Percentiles rank a stretch among this genome's conserved stretches.
Evolutionary conservation across 495 filamentous ascomycete species (phyloP).

Genomic region (Sabuloglossum arenarium): DNA sequence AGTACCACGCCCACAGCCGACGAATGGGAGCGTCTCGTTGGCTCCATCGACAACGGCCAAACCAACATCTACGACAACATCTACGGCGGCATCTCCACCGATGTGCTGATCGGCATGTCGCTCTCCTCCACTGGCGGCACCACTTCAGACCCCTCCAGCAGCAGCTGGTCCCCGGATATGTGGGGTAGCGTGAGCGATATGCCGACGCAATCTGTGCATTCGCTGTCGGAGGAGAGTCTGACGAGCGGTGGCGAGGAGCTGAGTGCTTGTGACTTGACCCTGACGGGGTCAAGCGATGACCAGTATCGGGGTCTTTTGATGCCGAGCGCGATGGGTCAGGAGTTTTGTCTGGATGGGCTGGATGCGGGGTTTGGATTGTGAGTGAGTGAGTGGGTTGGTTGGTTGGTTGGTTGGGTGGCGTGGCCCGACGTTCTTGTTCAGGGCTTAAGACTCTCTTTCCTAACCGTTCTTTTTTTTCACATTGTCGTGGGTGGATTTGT

Average conservation of each 20-base stretch:
- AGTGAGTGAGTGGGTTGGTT: background rate
- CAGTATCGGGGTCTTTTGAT: constrained; percentile 30
- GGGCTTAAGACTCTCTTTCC: no score
- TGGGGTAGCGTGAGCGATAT: constrained; percentile 27
- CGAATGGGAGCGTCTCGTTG: constrained; percentile 64
- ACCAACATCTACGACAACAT: constrained; percentile 70
- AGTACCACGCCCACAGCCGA: no score
- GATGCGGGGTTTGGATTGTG: constrained; percentile 22
- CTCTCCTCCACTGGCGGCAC: constrained; percentile 16
- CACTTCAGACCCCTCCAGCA: constrained; percentile 20
- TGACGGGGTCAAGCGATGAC: constrained; percentile 15
- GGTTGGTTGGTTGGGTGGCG: no score
- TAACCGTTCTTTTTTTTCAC: no score
- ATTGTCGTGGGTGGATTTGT: no score
- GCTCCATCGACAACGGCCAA: constrained; percentile 54
- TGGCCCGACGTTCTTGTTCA: no score
- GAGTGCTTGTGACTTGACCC: constrained; percentile 3
- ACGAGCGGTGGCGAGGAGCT: constrained; percentile 25
- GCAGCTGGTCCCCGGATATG: constrained; percentile 33
- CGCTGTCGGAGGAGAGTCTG: constrained; percentile 54
- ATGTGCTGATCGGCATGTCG: constrained; percentile 23
- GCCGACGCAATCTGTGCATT: constrained; percentile 31
- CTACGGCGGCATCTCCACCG: constrained; percentile 46
- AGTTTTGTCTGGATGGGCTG: constrained; percentile 23
- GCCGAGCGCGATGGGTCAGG: constrained; percentile 15